Base-by-base conservation (phyloP, 306 rosid species). In the Sesbania bispinosa region DNA sequence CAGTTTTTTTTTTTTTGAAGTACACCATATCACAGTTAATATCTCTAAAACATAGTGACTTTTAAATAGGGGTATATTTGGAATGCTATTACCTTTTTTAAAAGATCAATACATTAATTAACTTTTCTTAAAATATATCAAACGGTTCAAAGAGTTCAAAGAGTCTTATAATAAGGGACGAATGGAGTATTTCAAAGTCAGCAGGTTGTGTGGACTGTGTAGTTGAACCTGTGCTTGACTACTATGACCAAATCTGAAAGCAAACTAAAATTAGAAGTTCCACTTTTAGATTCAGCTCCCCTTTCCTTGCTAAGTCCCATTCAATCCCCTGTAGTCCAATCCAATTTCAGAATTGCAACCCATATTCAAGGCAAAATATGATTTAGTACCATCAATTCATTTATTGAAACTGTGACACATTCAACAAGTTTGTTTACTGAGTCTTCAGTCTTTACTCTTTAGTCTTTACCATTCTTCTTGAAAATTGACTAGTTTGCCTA, bases 241-340 rank as follows among this genome's bases (percentile, higher is more conserved):
- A 36, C n/a, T 1, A 21, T 5, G 52, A 78, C 69, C 39, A 71
- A 52, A 4, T 41, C n/a, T n/a, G n/a, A n/a, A 46, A 35, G 7
- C 13, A 18, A 62, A 45, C 6, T 10, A 6, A n/a, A n/a, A n/a
- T n/a, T n/a, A n/a, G n/a, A 59, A 26, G 42, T 20, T 39, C 2
- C 32, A 26, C 1, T 43, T 45, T 43, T 7, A 63, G 74, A 16
- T 76, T 76, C 81, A 41, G 43, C 78, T 47, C 85, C 78, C 81
- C 30, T 35, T 63, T 70, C 75, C 75, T 30, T 18, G 2, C 27
- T 24, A 35, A 8, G 85, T 81, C 81, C 35, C 61, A 47, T 59
- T 71, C 77, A 66, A 16, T n/a, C n/a, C n/a, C n/a, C n/a, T n/a
- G n/a, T n/a, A n/a, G n/a, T n/a, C n/a, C n/a, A n/a, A n/a, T 41